These are phyloP conservation scores for Microglena sp. DNA, from an alignment of 139 green algal species.

Conservation along the genomic window DNA sequence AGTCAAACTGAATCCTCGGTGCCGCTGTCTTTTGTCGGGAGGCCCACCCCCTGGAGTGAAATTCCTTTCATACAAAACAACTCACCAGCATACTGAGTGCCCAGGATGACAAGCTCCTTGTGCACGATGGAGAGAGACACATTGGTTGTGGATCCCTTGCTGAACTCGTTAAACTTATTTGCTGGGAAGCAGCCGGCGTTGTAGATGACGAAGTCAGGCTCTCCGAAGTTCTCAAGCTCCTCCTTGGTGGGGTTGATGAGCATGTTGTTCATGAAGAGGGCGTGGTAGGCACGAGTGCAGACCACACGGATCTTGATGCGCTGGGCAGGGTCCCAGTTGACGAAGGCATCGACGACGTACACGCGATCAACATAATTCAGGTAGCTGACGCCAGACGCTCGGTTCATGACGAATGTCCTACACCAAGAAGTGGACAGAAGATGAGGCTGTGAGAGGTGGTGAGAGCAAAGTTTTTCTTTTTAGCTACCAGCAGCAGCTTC, in stretches of 20 bases:
- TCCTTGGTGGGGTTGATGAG: conserved; percentile 70
- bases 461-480: too few species aligned
- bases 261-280: conserved; percentile 97
- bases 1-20: too few species aligned
- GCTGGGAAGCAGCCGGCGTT: conserved; percentile 15
- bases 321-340: conserved; percentile 53
- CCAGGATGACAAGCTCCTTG: conserved; percentile 64
- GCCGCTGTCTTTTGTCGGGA: too few species aligned
- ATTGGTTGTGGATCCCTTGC: conserved; percentile 77
- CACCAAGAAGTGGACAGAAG: too few species aligned
- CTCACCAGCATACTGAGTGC: conserved; percentile 82
- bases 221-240: conserved; percentile 71
- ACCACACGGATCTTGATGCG: conserved; percentile 75
- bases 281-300: conserved; percentile 81
- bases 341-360: conserved; percentile 79
- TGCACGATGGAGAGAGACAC: conserved; percentile 73
- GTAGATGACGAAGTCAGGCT: conserved; percentile 42
- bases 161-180: conserved; percentile 26
- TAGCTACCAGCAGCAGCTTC: too few species aligned
- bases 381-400: conserved; percentile 62
- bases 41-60: too few species aligned
- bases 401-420: conserved; percentile 17
- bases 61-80: too few species aligned
- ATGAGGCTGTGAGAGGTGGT: too few species aligned
- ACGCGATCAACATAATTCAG: conserved; percentile 76